Base-by-base conservation (phyloP, 2,329 filamentous ascomycete species). In the Decorospora gaudefroyi region DNA sequence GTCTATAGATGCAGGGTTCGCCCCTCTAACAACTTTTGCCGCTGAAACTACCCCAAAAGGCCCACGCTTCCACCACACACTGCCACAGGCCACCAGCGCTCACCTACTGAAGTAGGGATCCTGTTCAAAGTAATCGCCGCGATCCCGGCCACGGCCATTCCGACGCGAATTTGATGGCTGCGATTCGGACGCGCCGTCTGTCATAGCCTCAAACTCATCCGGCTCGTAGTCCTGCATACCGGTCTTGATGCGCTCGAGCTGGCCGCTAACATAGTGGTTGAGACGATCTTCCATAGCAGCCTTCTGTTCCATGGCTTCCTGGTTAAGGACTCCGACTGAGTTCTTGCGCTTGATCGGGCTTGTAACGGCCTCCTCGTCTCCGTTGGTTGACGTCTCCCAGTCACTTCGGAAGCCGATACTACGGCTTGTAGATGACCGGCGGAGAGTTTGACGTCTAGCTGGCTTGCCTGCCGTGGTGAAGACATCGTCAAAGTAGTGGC, bases 401-500 rank as follows among this genome's bases (percentile, higher is more conserved):
- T 95, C 90, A 65, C 88, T 93, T 39, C 90, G 83, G 41, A 84
- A 83, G 23, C 89, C 88, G 44, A 97, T 90, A 33, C 89, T 95
- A 27, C 92, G 84, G 29, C 83, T 83, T 0, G 88, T 91, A 4
- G 90, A 92, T 4, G 88, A 90, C 42, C 90, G 84, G 25, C 89
- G 85, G 58, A 92, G 76, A 12, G 76, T 75, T 13, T 78, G 79
- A 55, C 61, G 74, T 55, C 73, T 77, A 61, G 71, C 56, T 26
- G 68, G 67, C 39, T 63, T 65, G 47, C 70, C 68, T 18, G 57
- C 47, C 52, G 76, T 74, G 25, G 85, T 81, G 79, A 95, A 87
- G 47, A 90, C 83, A 64, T 97, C 92, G 62, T 97, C 92, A 67
- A 97, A 97, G 77, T 97, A 97, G 69, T 96, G 91, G 6, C 87